These are phyloP conservation scores for Cladosporium sp. DNA, from an alignment of 2,329 filamentous ascomycete genomes.

Conservation along the genomic window DNA sequence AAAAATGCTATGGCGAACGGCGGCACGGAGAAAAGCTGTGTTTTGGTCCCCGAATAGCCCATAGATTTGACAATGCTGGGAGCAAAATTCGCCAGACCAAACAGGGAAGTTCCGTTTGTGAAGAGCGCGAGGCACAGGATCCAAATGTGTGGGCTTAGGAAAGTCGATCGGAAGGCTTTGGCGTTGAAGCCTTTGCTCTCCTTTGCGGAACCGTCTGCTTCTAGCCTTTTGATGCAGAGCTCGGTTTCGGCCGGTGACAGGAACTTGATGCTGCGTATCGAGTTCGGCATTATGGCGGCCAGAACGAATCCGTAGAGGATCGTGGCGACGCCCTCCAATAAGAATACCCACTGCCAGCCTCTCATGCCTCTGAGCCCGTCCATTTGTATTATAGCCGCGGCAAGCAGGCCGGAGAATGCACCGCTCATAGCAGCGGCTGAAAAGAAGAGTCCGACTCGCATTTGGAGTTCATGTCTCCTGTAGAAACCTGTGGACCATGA, in stretches of 20 bases:
- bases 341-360: slow-evolving; percentile 35
- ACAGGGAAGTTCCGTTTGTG: not conserved
- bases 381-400: slow-evolving; percentile 55
- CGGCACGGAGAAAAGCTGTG: slow-evolving; percentile 69
- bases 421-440: slow-evolving; percentile 41
- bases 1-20: slow-evolving; percentile 69
- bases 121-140: slow-evolving; percentile 2
- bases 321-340: slow-evolving; percentile 21
- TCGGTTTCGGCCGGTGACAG: slow-evolving; percentile 47
- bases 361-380: slow-evolving; percentile 45
- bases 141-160: slow-evolving; percentile 1
- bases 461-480: slow-evolving; percentile 3
- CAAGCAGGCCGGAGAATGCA: slow-evolving; percentile 50
- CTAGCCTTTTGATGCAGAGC: not conserved
- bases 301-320: slow-evolving; percentile 42
- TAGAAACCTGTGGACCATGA: slow-evolving; percentile 25
- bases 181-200: slow-evolving; percentile 26
- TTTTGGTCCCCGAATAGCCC: slow-evolving; percentile 56
- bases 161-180: slow-evolving; percentile 35
- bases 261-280: slow-evolving; percentile 51
- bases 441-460: slow-evolving; percentile 38
- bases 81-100: slow-evolving; percentile 8
- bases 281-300: slow-evolving; percentile 54
- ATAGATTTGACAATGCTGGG: slow-evolving; percentile 29
- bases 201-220: slow-evolving; percentile 26